Base-by-base conservation (phyloP, 169 alveolate species). In the Besnoitia besnoiti region DNA sequence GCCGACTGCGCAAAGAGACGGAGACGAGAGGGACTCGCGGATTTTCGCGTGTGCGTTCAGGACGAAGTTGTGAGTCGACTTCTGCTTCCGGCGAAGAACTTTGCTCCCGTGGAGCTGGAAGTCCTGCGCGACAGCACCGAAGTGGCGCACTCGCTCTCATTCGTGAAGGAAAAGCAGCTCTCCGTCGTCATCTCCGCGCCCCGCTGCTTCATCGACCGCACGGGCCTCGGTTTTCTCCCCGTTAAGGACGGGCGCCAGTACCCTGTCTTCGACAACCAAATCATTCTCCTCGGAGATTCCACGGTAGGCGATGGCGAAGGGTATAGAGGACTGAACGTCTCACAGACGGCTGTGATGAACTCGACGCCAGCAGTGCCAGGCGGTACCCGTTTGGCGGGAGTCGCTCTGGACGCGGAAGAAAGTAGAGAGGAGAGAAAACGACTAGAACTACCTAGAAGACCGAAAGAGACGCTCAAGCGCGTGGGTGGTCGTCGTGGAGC, bases 141-240 rank as follows among this genome's bases (percentile, higher is more conserved):
- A 94, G 80, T 90, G 67, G 85, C 87, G 88, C 84, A 95, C 90
- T 42, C 92, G 77, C 92, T 95, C 89, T 67, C 94, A 51, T 40
- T 92, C 92, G 88, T 95, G 59, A 62, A 91, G 50, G 85, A 90
- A 79, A 79, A 94, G 94, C 90, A 95, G 85, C 92, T 94, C 39
- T 85, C 91, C 27, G 95, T 94, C 77, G 94, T 96, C 89, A 96
- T 91, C 37, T 50, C 96, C 5, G 96, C 96, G 40, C 98, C 98
- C 2, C 93, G 97, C 95, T 90, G 96, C 89, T 96, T 97, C 93
- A 94, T 97, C 59, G 98, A 97, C 90, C 95, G 98, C 91, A 97
- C 98, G 4, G 98, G 98, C 30, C 85, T 96, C 49, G 97, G 97
- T 37, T 90, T 97, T 24, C 91, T 94, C 67, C 97, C 97, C 0